A percentile compares a stretch with the other conserved stretches of the same genome.
Evolutionary conservation across 768 basidiomycete species (phyloP).

Genomic region (Mycena epipterygia): DNA sequence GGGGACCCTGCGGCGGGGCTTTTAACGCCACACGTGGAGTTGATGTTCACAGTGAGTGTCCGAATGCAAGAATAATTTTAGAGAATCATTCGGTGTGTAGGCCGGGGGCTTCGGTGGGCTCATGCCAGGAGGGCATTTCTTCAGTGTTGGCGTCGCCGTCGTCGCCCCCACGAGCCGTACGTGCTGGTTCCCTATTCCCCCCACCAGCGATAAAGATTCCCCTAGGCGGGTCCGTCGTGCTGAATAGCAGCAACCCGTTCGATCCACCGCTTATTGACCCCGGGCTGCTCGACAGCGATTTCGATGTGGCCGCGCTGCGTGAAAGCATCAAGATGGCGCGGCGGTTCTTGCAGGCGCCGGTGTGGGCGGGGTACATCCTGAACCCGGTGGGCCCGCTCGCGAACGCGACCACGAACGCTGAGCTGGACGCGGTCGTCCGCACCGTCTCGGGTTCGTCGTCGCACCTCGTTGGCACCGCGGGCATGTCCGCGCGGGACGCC

Average conservation of each 20-base stretch:
- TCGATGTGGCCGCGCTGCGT: slow-evolving; percentile 38
- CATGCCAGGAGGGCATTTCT: slow-evolving; percentile 10
- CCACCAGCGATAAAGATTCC: neutral
- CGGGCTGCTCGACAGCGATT: slow-evolving; percentile 47
- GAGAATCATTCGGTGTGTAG: neutral
- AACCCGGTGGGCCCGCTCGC: neutral
- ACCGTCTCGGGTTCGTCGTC: neutral
- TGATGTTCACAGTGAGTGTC: slow-evolving; percentile 44
- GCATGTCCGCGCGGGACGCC: slow-evolving; percentile 7
- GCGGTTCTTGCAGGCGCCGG: neutral
- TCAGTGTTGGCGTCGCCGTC: slow-evolving; percentile 15
- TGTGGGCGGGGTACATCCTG: slow-evolving; percentile 10
- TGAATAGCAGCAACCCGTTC: slow-evolving; percentile 56
- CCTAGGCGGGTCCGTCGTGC: slow-evolving; percentile 39
- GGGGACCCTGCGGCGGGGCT: slow-evolving; percentile 51
- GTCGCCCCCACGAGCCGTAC: slow-evolving; percentile 39
- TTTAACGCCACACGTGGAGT: slow-evolving; percentile 50
- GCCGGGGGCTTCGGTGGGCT: slow-evolving; percentile 8
- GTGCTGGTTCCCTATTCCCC: neutral
- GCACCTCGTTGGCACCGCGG: slow-evolving; percentile 19
- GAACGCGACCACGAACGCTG: slow-evolving; percentile 7
- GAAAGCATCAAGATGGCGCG: slow-evolving; percentile 23
- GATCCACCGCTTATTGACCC: slow-evolving; percentile 59
- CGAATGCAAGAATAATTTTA: neutral
- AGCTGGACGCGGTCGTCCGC: slow-evolving; percentile 12